A percentile compares a stretch with the other conserved stretches of the same genome.
phyloP scores from a whole-genome alignment of 2,329 filamentous ascomycete genomes.

The Fusarium floridanum region DNA sequence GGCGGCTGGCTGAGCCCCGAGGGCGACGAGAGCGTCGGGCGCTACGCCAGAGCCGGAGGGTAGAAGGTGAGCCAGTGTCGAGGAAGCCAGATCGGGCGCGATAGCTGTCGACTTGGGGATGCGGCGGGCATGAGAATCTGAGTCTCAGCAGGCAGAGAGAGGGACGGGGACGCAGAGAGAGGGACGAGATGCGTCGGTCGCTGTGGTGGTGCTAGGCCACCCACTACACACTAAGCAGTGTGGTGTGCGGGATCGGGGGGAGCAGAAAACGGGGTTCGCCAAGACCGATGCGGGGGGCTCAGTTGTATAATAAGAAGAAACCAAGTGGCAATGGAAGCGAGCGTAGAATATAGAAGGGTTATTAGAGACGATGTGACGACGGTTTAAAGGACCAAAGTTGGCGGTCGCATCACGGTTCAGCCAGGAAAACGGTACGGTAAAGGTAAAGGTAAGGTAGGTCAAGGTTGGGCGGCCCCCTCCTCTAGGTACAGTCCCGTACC shows the following conservation, averaged over 20 bases:
- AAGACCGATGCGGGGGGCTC: conserved; percentile 40
- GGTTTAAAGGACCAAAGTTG: not conserved
- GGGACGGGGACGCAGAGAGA: not conserved
- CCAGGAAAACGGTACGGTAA: not conserved
- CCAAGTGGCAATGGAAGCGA: not conserved
- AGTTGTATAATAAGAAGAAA: not conserved
- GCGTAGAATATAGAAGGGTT: not conserved
- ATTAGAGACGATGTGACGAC: not conserved
- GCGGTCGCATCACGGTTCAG: conserved; percentile 3
- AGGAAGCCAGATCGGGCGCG: conserved; percentile 30
- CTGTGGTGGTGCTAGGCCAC: not conserved
- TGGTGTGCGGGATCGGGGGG: conserved; percentile 4
- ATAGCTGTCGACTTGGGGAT: conserved; percentile 36
- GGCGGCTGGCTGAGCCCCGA: conserved; percentile 38
- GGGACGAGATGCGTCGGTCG: not conserved
- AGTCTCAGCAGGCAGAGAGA: conserved; percentile 26
- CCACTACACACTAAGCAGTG: not conserved
- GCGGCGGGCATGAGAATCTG: conserved; percentile 46
- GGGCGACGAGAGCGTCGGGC: conserved; percentile 38
- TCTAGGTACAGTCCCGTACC: not conserved
- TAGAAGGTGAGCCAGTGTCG: conserved; percentile 15
- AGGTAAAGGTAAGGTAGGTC: not conserved
- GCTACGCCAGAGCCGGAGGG: conserved; percentile 35
- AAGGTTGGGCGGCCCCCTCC: conserved; percentile 2
- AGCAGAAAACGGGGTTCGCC: conserved; percentile 29